Evolutionary conservation across 148 eudicot genomes (phyloP).

Genomic region (Rhododendron molle): DNA sequence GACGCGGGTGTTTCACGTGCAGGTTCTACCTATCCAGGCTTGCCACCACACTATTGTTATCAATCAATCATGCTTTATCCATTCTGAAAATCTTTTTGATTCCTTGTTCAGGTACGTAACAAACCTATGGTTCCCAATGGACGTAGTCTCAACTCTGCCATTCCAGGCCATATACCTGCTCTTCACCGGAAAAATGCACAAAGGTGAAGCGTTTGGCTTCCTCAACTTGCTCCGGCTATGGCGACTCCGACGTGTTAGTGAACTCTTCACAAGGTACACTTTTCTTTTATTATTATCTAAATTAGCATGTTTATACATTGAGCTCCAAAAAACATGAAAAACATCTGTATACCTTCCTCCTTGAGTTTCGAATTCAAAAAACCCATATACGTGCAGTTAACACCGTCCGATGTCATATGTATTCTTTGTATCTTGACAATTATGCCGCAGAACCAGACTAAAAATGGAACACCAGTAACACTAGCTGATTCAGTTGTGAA

Average conservation of each 20-base stretch:
- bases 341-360: neutral
- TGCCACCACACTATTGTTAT: neutral
- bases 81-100: neutral
- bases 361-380: neutral
- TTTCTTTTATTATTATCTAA: neutral
- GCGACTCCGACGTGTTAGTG: constrained; percentile 55
- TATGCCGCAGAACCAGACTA: neutral
- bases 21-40: too few species aligned
- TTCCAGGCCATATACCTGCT: constrained; percentile 33
- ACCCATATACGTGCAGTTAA: neutral
- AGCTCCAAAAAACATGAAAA: neutral
- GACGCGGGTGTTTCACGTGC: too few species aligned
- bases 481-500: too few species aligned
- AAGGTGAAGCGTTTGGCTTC: constrained; percentile 41
- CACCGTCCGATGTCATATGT: neutral
- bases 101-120: constrained; percentile 34
- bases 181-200: constrained; percentile 22
- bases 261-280: constrained; percentile 40
- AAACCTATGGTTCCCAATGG: constrained; percentile 42
- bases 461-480: neutral
- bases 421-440: neutral
- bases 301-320: neutral
- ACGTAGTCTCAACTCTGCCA: constrained; percentile 45
- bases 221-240: constrained; percentile 54
- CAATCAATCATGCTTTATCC: neutral